Evolutionary conservation across 2,329 filamentous ascomycete genomes (phyloP).

Genomic region (Colletotrichum sp.): DNA sequence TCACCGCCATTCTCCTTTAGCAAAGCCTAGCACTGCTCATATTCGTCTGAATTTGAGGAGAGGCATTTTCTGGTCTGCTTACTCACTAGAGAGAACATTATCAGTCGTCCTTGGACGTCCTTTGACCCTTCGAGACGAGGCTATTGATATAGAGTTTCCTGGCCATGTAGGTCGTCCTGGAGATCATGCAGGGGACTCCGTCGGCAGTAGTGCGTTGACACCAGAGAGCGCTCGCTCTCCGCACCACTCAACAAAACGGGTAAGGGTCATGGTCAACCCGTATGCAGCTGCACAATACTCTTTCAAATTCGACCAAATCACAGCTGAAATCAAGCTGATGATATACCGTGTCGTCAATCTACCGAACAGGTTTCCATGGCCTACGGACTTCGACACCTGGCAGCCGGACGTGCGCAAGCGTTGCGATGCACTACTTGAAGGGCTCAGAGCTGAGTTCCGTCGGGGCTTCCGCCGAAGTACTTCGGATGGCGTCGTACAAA

Average conservation of each 20-base stretch:
- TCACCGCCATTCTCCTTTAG: neutral
- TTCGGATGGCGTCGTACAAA: conserved; percentile 23
- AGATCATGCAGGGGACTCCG: neutral
- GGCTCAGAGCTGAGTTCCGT: neutral
- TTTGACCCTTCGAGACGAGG: conserved; percentile 58
- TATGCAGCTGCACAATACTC: neutral
- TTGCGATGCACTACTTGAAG: conserved; percentile 18
- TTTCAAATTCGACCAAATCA: neutral
- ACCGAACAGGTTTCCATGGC: conserved; percentile 28
- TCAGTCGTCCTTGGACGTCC: conserved; percentile 61
- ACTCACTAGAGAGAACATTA: conserved; percentile 54
- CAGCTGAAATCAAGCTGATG: neutral
- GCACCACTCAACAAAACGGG: neutral
- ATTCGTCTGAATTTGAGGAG: conserved; percentile 57
- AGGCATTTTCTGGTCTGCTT: conserved; percentile 59
- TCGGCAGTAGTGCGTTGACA: neutral
- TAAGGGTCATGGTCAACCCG: neutral
- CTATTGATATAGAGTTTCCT: conserved; percentile 46
- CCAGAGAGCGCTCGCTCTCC: neutral
- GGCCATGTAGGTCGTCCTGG: neutral
- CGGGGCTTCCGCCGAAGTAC: neutral
- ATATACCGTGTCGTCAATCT: conserved; percentile 23
- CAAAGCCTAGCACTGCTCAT: conserved; percentile 30
- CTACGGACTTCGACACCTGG: conserved; percentile 24
- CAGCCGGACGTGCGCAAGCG: conserved; percentile 22